Evolutionary conservation across 2,329 filamentous ascomycete genomes (phyloP), one percentile per base, ranked within the genome.

Genomic region (Lachnellula arida): DNA sequence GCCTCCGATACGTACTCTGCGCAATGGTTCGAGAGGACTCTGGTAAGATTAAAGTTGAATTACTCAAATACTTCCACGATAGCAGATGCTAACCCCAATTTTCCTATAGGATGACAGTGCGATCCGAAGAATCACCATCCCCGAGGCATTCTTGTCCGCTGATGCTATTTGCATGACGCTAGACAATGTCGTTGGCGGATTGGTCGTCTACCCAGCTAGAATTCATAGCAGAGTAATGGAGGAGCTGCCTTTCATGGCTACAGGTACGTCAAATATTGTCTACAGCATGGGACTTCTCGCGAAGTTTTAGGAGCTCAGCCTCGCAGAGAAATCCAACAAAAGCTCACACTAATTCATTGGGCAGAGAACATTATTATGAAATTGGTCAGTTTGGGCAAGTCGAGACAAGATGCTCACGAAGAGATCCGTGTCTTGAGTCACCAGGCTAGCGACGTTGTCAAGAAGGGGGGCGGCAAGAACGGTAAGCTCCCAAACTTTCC

Each of bases 171-270:
- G 86, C 7, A 81, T 88, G 48, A 78, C 83, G 7, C 72, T 86
- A 54, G 82, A 89, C 69, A 90, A 90, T 63, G 80, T 91, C 46
- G 79, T 78, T 32, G 37, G 46, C 22, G 19, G 55, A 28, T 17
- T 56, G 5, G 86, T 89, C n/a, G 81, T 96, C 40, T 96, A 95
- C 73, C 89, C 89, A 23, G 80, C 82, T 55, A 78, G 85, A 54
- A 90, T 95, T 69, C 76, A 79, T 58, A 77, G 80, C 56, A 85
- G 81, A 60, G 77, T 95, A 46, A 80, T 85, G 63, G 81, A 85
- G 59, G 89, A 95, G 73, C 81, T 97, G 14, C 92, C 92, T 1
- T 96, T 96, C 74, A 95, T 93, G 87, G 81, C 85, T 7, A 91
- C 86, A 34, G 76, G 68, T 79, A 81, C 63, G 85, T 91, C 69